phyloP scores from a whole-genome alignment of 257 asterid genomes.

The Solanum lycopersicoides region DNA sequence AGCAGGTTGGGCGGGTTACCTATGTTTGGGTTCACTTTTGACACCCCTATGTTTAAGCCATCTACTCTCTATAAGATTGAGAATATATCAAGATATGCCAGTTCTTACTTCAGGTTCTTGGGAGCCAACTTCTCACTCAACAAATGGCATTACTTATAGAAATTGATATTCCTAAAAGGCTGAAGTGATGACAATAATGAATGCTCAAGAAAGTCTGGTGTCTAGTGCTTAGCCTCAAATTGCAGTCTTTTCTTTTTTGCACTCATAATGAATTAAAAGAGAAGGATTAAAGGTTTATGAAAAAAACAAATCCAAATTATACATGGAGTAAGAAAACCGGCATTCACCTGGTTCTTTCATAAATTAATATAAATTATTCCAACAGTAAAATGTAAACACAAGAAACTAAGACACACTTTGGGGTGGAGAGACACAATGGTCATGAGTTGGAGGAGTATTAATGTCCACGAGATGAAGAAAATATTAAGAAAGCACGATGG shows the following conservation, averaged over 20 bases:
- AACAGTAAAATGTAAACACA: background rate
- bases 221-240: background rate
- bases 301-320: background rate
- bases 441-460: constrained; percentile 44
- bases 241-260: background rate
- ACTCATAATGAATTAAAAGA: background rate
- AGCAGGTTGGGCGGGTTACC: too few relatives aligned
- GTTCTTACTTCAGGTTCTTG: background rate
- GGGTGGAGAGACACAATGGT: constrained; percentile 45
- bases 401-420: constrained; percentile 6
- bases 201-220: background rate
- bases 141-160: background rate
- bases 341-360: constrained; percentile 22
- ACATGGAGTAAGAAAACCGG: constrained; percentile 36
- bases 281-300: background rate
- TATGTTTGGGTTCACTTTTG: too few relatives aligned
- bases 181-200: background rate
- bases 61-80: background rate
- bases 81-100: background rate
- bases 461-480: constrained; percentile 47
- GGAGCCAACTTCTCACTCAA: background rate
- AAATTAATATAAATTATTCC: background rate
- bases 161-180: background rate
- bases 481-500: constrained; percentile 41
- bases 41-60: background rate